Base-by-base conservation (phyloP, 345 rosid species). In the Rhodomyrtus tomentosa region DNA sequence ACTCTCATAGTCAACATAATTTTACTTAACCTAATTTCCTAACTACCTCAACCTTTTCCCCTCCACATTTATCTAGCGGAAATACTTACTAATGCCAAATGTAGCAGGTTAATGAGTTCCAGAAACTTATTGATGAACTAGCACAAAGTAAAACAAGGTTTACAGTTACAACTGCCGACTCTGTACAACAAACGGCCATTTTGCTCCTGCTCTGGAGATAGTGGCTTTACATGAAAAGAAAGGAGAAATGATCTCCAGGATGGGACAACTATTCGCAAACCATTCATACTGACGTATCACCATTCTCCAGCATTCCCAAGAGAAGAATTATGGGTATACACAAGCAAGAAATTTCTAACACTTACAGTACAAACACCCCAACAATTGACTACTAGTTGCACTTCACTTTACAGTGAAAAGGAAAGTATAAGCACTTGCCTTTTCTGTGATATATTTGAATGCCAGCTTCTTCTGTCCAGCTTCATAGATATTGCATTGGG, bases 401-500 rank as follows among this genome's bases (percentile, higher is more conserved):
- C 27, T 51, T 50, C 45, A 45, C 25, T 15, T 49, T 74, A 74
- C 7, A 38, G 21, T 72, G 83, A 74, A 51, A 58, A 85, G 18
- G 20, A 82, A 62, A 87, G 24, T 68, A 68, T 18, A 51, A 62
- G 40, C 51, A 83, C 84, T 84, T 82, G 90, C 99, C 96, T 95
- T 96, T 87, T 96, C 98, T 10, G 86, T 91, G n/a, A 92, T 91
- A 87, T 96, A 96, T 89, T 96, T 98, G 80, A 96, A 96, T 20
- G 98, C 97, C 53, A 91, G 89, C 93, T 96, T 96, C 91, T 96
- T 98, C 88, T 92, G 91, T 45, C 94, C 95, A 79, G 98, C 99
- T 93, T 98, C 99, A 86, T 98, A 96, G 88, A 96, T 93, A 90
- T 98, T 98, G 91, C 95, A 92, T 45, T 96, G 97, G 84, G 99